These are phyloP conservation scores for Paramyrothecium roridum DNA, from an alignment of 2,329 filamentous ascomycete species.

Conservation along the genomic window DNA sequence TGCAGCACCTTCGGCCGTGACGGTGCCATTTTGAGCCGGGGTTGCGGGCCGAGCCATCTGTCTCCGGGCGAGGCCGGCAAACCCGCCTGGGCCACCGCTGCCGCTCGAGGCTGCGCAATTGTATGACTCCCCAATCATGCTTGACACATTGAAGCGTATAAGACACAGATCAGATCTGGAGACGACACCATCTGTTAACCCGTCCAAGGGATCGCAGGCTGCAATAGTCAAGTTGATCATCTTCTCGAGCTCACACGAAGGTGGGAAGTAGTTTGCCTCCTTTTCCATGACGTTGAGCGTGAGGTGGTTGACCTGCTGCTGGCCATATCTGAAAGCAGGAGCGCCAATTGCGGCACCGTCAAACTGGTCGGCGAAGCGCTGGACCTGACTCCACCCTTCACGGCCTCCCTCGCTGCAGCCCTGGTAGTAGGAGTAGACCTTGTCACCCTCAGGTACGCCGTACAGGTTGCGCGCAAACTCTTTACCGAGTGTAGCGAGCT, in stretches of 20 bases:
- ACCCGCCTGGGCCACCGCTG: slow-evolving; percentile 13
- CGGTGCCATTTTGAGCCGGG: slow-evolving; percentile 26
- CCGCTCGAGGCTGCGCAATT: slow-evolving; percentile 20
- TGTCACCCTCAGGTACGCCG: slow-evolving; percentile 18
- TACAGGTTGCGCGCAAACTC: slow-evolving; percentile 39
- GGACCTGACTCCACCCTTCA: slow-evolving; percentile 45
- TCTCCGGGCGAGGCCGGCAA: neutral
- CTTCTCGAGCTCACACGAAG: slow-evolving; percentile 42
- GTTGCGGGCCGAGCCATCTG: slow-evolving; percentile 17
- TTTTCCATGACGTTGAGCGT: slow-evolving; percentile 34
- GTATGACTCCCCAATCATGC: slow-evolving; percentile 26
- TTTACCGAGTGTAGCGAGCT: slow-evolving; percentile 37
- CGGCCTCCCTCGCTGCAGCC: slow-evolving; percentile 53
- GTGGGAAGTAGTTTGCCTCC: slow-evolving; percentile 35
- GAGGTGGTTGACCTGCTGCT: slow-evolving; percentile 43
- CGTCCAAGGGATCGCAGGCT: slow-evolving; percentile 53
- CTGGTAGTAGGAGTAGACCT: slow-evolving; percentile 46
- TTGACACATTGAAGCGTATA: slow-evolving; percentile 24
- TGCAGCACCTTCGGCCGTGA: slow-evolving; percentile 25
- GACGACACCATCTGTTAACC: slow-evolving; percentile 51
- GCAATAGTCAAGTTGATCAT: slow-evolving; percentile 53
- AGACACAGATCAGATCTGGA: slow-evolving; percentile 29
- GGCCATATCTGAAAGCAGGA: slow-evolving; percentile 42
- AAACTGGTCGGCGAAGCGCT: slow-evolving; percentile 45
- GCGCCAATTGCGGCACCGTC: slow-evolving; percentile 44